Evolutionary conservation across 345 rosid genomes (phyloP).

Genomic region (Noccaea bulbosa): DNA sequence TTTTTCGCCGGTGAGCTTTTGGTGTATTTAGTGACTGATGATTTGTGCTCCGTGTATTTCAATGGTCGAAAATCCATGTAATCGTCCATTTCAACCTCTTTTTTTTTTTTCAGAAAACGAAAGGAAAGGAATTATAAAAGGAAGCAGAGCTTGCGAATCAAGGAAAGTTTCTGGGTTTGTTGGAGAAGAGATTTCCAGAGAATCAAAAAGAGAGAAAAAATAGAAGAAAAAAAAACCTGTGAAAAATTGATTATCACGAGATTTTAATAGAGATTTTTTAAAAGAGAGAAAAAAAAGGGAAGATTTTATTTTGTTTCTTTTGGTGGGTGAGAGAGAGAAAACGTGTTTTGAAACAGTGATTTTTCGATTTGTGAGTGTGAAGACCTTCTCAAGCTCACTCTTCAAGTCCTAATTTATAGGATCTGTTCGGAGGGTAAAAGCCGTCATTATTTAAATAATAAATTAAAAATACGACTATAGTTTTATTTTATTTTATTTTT

Average conservation of each 20-base stretch:
- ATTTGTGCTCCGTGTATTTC: slow-evolving; percentile 71
- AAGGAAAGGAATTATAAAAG: slow-evolving; percentile 1
- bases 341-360: slow-evolving; percentile 24
- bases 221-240: neutral
- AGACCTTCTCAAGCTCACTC: slow-evolving; percentile 33
- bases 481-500: neutral
- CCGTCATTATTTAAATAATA: slow-evolving; percentile 25
- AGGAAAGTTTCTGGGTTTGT: slow-evolving; percentile 32
- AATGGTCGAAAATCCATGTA: slow-evolving; percentile 52
- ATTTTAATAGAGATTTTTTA: neutral
- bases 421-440: slow-evolving; percentile 12
- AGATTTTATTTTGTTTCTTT: neutral
- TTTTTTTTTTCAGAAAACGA: neutral
- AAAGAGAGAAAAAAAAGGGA: neutral
- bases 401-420: slow-evolving; percentile 42
- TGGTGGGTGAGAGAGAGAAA: slow-evolving; percentile 34
- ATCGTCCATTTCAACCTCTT: slow-evolving; percentile 19
- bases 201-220: neutral
- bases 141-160: slow-evolving; percentile 28
- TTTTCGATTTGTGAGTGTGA: slow-evolving; percentile 12
- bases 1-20: slow-evolving; percentile 42
- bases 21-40: slow-evolving; percentile 53
- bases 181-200: slow-evolving; percentile 30
- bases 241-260: slow-evolving; percentile 30
- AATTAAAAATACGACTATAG: neutral